phyloP scores from a whole-genome alignment of 2,329 filamentous ascomycete genomes.

The Fonsecaea erecta region DNA sequence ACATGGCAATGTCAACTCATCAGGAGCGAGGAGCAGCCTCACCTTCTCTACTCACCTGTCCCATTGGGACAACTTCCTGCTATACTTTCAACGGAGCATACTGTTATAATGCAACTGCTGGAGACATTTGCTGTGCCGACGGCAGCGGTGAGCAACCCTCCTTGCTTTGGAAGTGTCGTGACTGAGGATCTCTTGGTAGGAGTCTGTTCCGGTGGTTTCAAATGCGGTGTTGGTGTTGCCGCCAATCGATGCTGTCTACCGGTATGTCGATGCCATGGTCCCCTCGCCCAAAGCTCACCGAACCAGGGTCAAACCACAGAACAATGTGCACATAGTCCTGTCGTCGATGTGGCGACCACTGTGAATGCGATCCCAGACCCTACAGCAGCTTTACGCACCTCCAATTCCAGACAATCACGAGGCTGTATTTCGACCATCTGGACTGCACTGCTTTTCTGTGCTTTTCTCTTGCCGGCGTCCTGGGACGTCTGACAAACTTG shows the following conservation, averaged over 20 bases:
- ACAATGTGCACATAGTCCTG: constrained; percentile 17
- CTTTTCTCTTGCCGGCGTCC: background rate
- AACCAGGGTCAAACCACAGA: constrained; percentile 14
- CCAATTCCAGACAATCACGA: background rate
- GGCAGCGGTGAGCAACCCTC: constrained; percentile 19
- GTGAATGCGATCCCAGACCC: constrained; percentile 7
- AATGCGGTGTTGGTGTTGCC: constrained; percentile 25
- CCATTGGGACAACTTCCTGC: constrained; percentile 17
- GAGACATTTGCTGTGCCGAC: constrained; percentile 24
- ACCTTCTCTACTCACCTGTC: constrained; percentile 13
- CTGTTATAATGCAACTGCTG: constrained; percentile 18
- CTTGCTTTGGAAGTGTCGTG: background rate
- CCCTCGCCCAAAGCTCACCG: background rate
- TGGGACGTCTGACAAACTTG: background rate
- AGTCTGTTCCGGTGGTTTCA: constrained; percentile 20
- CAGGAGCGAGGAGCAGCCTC: background rate
- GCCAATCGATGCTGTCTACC: constrained; percentile 25
- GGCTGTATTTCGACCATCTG: background rate
- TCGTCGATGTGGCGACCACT: constrained; percentile 15
- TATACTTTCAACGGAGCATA: constrained; percentile 22
- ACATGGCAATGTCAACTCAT: background rate
- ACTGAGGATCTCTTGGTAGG: constrained; percentile 1
- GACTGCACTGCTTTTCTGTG: background rate
- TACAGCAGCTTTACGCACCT: background rate
- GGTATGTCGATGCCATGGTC: constrained; percentile 7